Base-by-base conservation (phyloP, 345 rosid genomes). In the Isatis tinctoria region DNA sequence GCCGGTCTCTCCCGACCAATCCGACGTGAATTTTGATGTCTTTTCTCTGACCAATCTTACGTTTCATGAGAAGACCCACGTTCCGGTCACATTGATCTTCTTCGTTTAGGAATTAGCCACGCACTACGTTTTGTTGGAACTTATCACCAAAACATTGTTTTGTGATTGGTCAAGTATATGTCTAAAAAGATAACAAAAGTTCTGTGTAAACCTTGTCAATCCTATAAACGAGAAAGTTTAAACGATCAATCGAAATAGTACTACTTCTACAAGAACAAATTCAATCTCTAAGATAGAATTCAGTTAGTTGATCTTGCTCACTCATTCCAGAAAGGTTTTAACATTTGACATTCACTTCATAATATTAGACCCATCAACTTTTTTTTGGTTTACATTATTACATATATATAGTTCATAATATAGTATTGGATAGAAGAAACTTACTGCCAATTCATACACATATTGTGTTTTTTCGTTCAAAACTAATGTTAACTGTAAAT, bases 1-100 rank as follows among this genome's bases (percentile, higher is more conserved):
- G 78, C 33, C 63, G 64, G 73, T 52, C 56, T 60, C 56, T 52
- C 33, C 74, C 74, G 78, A 67, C 78, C 74, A 74, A 58, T 74
- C 78, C 60, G 60, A 74, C 73, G 67, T 74, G 35, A 66, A 27
- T 57, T 10, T 17, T 48, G 10, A 67, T 27, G 67, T 36, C 41
- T 53, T 67, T 57, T 74, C 28, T 59, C 72, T 74, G 73, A 30
- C 26, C 39, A 68, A 16, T 3, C 60, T 20, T 60, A 68, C 66
- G 48, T 65, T 58, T 75, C 14, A 61, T 68, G 57, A 75, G 74
- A 75, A 60, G 69, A 41, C 48, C 63, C 69, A 75, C 74, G 79
- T 68, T 68, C 69, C 64, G 63, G 74, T 51, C 74, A 75, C 74
- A 32, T 40, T 60, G 32, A 52, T 75, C 63, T 68, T 60, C 72